Conservation (phyloP, 371 early-diverging fungal genomes). For the Amoeboaphelidium occidentale region DNA sequence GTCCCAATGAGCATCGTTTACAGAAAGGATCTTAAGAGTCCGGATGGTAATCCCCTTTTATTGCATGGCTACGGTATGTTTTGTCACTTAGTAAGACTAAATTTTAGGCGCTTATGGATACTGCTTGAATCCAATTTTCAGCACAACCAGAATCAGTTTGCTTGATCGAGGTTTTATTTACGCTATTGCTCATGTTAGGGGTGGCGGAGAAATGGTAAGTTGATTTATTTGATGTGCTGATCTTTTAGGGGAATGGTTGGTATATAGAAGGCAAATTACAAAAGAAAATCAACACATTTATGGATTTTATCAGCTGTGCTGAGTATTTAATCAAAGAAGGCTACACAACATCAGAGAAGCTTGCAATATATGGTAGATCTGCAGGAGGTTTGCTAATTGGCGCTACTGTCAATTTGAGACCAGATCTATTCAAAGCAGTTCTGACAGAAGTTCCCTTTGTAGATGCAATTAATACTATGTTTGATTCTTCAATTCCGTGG, state of each 20-base stretch:
- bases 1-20: conserved; percentile 27
- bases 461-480: conserved; percentile 25
- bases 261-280: conserved; percentile 30
- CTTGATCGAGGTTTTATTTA: conserved; percentile 34
- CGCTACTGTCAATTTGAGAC: conserved; percentile 23
- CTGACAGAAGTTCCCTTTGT: conserved; percentile 28
- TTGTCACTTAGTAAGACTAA: conserved; percentile 21
- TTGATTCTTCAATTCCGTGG: conserved; percentile 25
- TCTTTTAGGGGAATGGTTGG: conserved; percentile 10
- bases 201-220: conserved; percentile 31
- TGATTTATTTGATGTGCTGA: no score
- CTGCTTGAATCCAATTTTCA: conserved; percentile 23
- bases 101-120: conserved; percentile 28
- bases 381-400: conserved; percentile 33
- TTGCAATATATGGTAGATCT: conserved; percentile 28
- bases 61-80: conserved; percentile 30
- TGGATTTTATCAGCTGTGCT: conserved; percentile 23
- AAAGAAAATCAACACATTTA: conserved; percentile 30
- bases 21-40: conserved; percentile 6
- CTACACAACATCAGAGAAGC: conserved; percentile 19
- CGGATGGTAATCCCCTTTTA: conserved; percentile 21
- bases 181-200: conserved; percentile 31
- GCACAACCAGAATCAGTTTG: conserved; percentile 17
- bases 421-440: conserved; percentile 25
- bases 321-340: conserved; percentile 26